A percentile compares a stretch with the other conserved stretches of the same genome.
phyloP scores from a whole-genome alignment of 768 basidiomycete species.

The Termitomyces sp. region DNA sequence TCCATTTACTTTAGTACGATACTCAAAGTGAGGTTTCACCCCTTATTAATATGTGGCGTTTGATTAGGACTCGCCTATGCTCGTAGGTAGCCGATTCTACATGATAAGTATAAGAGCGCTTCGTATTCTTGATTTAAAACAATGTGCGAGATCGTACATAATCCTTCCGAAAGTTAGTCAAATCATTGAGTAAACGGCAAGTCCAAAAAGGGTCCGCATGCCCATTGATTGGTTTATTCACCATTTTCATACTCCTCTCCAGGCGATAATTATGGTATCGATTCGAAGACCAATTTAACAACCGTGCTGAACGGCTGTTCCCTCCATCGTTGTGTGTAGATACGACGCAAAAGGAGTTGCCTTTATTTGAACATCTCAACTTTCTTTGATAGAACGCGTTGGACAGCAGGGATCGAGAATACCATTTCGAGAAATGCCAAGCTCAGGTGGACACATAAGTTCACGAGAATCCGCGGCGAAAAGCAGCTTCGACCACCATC shows the following conservation, averaged over 20 bases:
- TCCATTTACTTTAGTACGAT: background rate
- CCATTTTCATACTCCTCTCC: background rate
- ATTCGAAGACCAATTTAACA: background rate
- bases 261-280: background rate
- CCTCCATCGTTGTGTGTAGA: background rate
- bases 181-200: background rate
- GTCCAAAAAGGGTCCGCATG: background rate
- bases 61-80: background rate
- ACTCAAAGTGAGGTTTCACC: background rate
- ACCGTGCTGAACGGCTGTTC: background rate
- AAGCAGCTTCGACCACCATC: background rate
- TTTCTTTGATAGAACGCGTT: background rate
- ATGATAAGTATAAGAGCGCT: background rate
- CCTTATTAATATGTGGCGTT: background rate
- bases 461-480: constrained; percentile 8
- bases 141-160: background rate
- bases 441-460: background rate
- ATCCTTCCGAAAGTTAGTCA: background rate
- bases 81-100: background rate
- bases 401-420: background rate
- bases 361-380: background rate
- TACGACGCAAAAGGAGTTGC: background rate
- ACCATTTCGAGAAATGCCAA: background rate
- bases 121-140: background rate
- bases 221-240: background rate